Conservation (phyloP, 805 yeast genomes). For the Naumovozyma baii region DNA sequence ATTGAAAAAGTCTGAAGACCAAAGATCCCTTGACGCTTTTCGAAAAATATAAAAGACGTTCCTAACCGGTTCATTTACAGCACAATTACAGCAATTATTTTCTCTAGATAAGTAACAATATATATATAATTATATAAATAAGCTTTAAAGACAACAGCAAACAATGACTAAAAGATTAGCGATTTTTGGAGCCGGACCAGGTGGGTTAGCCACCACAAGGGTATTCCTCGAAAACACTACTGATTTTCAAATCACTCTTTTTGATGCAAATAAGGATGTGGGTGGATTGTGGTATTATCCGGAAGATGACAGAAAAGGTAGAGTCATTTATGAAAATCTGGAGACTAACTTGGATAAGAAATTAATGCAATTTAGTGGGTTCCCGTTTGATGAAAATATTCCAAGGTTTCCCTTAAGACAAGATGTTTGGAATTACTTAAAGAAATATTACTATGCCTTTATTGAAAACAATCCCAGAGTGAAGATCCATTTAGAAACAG, state of each 20-base stretch:
- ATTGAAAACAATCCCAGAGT: conserved; percentile 21
- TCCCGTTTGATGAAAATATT: conserved; percentile 38
- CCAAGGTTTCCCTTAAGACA: conserved; percentile 50
- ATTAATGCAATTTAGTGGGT: conserved; percentile 55
- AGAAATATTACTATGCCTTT: conserved; percentile 37
- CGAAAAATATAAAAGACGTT: too few relatives aligned
- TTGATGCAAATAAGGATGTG: conserved; percentile 46
- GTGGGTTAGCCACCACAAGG: conserved; percentile 56
- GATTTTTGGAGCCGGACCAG: conserved; percentile 72
- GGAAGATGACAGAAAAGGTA: conserved; percentile 17
- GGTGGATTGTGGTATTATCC: conserved; percentile 77
- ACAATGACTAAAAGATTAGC: conserved; percentile 35
- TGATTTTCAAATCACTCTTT: conserved; percentile 43
- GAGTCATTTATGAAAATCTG: conserved; percentile 51
- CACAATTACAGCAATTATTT: too few relatives aligned
- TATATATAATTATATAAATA: too few relatives aligned
- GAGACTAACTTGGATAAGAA: conserved; percentile 61
- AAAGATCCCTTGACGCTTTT: too few relatives aligned
- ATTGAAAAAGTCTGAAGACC: too few relatives aligned
- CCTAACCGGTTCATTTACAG: too few relatives aligned
- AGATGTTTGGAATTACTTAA: conserved; percentile 54
- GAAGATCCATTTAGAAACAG: conserved; percentile 21
- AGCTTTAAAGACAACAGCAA: neutral
- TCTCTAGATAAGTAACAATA: too few relatives aligned
- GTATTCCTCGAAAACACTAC: conserved; percentile 47